Base-by-base conservation (phyloP, 164 flowering plant species). In the Cinnamomum micranthum region DNA sequence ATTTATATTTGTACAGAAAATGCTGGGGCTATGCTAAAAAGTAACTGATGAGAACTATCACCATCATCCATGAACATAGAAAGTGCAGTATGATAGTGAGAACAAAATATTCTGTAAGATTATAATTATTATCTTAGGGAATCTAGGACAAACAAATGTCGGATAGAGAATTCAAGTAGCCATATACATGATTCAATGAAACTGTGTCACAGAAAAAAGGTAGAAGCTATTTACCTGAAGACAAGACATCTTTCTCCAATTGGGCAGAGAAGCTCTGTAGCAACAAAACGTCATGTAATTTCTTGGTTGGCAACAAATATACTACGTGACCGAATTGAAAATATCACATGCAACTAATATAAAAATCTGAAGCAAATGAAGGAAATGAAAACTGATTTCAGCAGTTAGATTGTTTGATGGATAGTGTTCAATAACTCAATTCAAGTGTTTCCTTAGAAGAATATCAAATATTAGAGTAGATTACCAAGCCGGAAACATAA, bases 231-330 rank as follows among this genome's bases (percentile, higher is more conserved):
- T 74, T 81, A 95, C 99, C 99, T 78, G 99, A 95, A 65, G 84
- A 78, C 82, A 95, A 82, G 68, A 88, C 86, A 33, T 95, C 98
- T 78, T 74, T 92, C 89, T 93, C 99, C 84, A 95, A 82, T 85
- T 92, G 98, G 51, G 89, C 97, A 81, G 97, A 89, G 77, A 90
- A 91, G 82, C 85, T 89, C 97, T 93, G 90, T 55, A 82, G 79
- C 19, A 55, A 77, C 76, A 72, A 71, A 67, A 50, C 19, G 4
- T 19, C 17, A 55, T 15, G 60, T 20, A 55, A 55, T 55, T 55
- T 55, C 60, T 55, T 55, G 13, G 60, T 55, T 55, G n/a, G 20
- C n/a, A 15, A 55, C 60, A 55, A 55, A 20, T 55, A 55, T 20
- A 15, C n/a, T 41, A 41, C 1, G 47, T 41, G 47, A 41, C 47